These are phyloP conservation scores for Phylloporus rhodoxanthus DNA, from an alignment of 768 basidiomycete genomes.

Conservation along the genomic window DNA sequence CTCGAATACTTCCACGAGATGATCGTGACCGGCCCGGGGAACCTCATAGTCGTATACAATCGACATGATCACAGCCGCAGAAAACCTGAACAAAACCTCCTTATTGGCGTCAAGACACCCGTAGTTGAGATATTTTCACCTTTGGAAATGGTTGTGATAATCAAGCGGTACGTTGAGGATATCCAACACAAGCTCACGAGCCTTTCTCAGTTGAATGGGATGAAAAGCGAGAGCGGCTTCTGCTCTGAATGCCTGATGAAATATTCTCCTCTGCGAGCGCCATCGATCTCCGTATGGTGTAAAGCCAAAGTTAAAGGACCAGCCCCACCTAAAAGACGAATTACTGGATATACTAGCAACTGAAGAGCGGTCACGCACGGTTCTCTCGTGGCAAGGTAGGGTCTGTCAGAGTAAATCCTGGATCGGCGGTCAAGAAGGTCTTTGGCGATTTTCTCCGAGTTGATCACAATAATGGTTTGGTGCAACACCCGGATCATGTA, in stretches of 20 bases:
- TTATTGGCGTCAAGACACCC: not conserved
- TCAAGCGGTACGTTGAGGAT: constrained; percentile 1
- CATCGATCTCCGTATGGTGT: constrained; percentile 19
- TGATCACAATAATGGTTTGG: not conserved
- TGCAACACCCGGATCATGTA: not conserved
- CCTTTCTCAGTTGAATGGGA: constrained; percentile 19
- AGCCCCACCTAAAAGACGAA: constrained; percentile 14
- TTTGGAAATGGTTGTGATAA: constrained; percentile 9
- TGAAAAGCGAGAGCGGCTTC: constrained; percentile 11
- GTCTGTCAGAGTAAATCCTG: not conserved
- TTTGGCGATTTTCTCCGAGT: not conserved
- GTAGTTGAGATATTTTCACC: not conserved
- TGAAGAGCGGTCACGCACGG: not conserved
- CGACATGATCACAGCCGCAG: constrained; percentile 35
- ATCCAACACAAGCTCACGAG: constrained; percentile 15
- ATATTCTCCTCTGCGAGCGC: constrained; percentile 20
- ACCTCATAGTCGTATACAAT: constrained; percentile 39
- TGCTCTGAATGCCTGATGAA: constrained; percentile 20
- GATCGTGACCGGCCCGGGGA: constrained; percentile 31
- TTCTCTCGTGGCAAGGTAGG: not conserved
- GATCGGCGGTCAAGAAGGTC: not conserved
- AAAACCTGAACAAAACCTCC: constrained; percentile 18
- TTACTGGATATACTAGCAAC: not conserved
- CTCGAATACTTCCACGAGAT: constrained; percentile 35
- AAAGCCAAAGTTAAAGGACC: constrained; percentile 15